phyloP scores from a whole-genome alignment of 2,329 filamentous ascomycete genomes.

The Epichloe uncinata region DNA sequence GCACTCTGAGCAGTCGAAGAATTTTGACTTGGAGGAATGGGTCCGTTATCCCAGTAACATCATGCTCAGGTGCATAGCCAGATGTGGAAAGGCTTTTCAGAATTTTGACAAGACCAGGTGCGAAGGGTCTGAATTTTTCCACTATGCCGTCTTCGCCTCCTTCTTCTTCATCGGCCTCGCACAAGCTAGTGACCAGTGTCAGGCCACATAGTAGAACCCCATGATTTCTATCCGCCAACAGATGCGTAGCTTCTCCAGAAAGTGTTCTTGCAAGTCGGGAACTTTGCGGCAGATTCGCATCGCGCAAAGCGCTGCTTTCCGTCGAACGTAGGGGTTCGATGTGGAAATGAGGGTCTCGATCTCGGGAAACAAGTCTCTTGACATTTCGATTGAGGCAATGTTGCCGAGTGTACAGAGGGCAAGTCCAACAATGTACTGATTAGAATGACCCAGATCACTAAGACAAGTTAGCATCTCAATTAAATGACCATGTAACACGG shows the following conservation, averaged over 20 bases:
- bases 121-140: conserved; percentile 78
- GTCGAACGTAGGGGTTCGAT: conserved; percentile 93
- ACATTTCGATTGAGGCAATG: conserved; percentile 97
- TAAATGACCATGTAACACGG: not conserved
- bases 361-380: conserved; percentile 89
- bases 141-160: conserved; percentile 81
- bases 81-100: conserved; percentile 88
- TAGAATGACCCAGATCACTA: conserved; percentile 91
- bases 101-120: conserved; percentile 76
- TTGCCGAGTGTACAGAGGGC: conserved; percentile 94
- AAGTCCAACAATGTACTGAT: conserved; percentile 95
- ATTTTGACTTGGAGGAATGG: conserved; percentile 98
- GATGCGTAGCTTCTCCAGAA: conserved; percentile 77
- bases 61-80: conserved; percentile 93
- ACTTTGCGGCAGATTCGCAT: conserved; percentile 99
- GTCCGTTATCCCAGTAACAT: conserved; percentile 95
- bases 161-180: conserved; percentile 87
- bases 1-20: conserved; percentile 67
- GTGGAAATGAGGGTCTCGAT: conserved; percentile 86
- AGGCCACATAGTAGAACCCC: conserved; percentile 87
- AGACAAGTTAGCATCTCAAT: conserved; percentile 8
- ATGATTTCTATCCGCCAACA: conserved; percentile 88
- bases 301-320: conserved; percentile 94
- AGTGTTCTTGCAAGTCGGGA: conserved; percentile 92
- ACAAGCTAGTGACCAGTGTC: conserved; percentile 81